Conservation (phyloP, 2,329 filamentous ascomycete species). For the Fusarium torreyae region DNA sequence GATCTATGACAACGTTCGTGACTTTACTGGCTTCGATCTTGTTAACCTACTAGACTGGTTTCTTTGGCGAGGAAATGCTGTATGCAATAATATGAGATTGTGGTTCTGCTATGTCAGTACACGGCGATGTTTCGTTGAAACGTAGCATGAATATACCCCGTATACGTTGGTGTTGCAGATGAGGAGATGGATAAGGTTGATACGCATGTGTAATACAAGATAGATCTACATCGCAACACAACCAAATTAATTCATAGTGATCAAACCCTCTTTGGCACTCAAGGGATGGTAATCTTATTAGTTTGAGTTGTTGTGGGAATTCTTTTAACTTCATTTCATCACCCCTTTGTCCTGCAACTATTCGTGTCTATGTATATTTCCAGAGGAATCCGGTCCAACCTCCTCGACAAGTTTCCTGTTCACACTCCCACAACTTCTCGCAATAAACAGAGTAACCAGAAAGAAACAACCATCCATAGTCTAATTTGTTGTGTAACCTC, state of each 20-base stretch:
- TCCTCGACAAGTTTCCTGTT: conserved; percentile 34
- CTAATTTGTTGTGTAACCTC: conserved; percentile 51
- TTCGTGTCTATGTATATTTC: conserved; percentile 44
- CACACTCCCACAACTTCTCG: conserved; percentile 38
- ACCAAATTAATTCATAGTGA: no score
- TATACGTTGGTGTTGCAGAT: no score
- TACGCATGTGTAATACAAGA: no score
- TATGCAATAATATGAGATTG: background rate
- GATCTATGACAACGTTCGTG: conserved; percentile 1
- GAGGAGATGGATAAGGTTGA: no score
- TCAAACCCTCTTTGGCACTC: no score
- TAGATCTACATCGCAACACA: no score
- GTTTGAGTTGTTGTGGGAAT: background rate
- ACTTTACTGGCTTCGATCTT: conserved; percentile 2
- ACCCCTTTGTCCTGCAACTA: conserved; percentile 31
- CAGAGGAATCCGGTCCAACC: conserved; percentile 31
- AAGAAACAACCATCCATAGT: conserved; percentile 51
- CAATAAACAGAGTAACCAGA: conserved; percentile 49
- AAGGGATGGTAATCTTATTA: background rate
- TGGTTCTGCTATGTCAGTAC: background rate
- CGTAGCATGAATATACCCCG: no score
- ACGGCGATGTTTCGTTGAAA: background rate
- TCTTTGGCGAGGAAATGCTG: background rate
- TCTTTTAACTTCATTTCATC: conserved; percentile 29
- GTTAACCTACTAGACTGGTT: conserved; percentile 7